phyloP scores from a whole-genome alignment of 169 alveolate genomes.

The Plasmodium coatneyi region DNA sequence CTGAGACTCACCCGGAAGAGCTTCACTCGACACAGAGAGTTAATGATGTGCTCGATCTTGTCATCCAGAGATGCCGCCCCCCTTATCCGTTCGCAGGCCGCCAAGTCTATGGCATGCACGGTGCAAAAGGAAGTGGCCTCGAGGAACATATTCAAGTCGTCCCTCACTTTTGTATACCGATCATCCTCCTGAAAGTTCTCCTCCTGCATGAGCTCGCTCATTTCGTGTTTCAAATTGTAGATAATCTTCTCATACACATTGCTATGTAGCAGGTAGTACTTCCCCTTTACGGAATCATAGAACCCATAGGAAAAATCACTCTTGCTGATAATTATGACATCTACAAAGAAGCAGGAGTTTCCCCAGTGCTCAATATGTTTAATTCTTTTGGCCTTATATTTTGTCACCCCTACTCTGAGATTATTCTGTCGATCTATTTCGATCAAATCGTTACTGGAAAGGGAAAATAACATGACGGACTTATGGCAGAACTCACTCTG shows the following conservation, averaged over 20 bases:
- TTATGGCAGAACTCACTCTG: neutral
- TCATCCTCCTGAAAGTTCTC: constrained; percentile 42
- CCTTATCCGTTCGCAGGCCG: constrained; percentile 43
- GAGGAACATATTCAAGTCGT: constrained; percentile 43
- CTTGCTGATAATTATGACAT: constrained; percentile 66
- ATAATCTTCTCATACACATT: constrained; percentile 50
- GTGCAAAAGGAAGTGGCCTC: constrained; percentile 67
- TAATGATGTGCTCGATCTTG: constrained; percentile 38
- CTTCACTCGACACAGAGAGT: constrained; percentile 56
- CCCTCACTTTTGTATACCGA: constrained; percentile 26
- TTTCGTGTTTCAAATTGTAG: constrained; percentile 52
- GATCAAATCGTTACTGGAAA: constrained; percentile 59
- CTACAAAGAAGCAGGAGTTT: constrained; percentile 46
- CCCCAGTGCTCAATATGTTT: constrained; percentile 42
- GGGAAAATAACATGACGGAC: neutral
- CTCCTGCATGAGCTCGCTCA: constrained; percentile 32
- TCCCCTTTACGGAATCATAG: constrained; percentile 25
- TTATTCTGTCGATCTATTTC: constrained; percentile 33
- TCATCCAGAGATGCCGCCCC: constrained; percentile 5
- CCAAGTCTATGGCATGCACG: constrained; percentile 63
- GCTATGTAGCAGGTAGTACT: constrained; percentile 27
- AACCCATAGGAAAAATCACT: constrained; percentile 74
- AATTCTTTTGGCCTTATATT: constrained; percentile 67
- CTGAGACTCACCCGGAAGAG: constrained; percentile 15
- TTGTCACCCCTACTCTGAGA: constrained; percentile 48